These are phyloP conservation scores for Paxillus ammoniavirescens DNA, from an alignment of 768 basidiomycete species.

Conservation along the genomic window DNA sequence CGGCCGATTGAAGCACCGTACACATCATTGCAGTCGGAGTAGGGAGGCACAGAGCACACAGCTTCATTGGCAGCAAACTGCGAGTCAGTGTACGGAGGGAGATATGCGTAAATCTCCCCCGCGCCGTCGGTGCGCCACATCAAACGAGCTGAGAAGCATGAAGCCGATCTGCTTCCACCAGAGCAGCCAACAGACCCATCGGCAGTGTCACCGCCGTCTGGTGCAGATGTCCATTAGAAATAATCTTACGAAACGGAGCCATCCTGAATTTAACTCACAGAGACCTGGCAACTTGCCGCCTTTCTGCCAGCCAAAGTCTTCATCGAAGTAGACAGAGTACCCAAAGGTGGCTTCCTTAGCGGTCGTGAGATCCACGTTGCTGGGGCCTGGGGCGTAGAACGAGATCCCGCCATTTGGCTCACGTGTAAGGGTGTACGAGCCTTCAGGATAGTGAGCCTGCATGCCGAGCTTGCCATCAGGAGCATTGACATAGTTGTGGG, in stretches of 20 bases:
- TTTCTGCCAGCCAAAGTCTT: slow-evolving; percentile 61
- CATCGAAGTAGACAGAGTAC: slow-evolving; percentile 59
- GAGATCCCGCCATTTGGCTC: slow-evolving; percentile 58
- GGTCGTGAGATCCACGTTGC: slow-evolving; percentile 47
- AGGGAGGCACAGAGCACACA: slow-evolving; percentile 47
- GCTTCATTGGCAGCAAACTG: slow-evolving; percentile 40
- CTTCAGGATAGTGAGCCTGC: slow-evolving; percentile 53
- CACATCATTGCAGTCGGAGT: slow-evolving; percentile 54
- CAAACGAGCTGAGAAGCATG: slow-evolving; percentile 63
- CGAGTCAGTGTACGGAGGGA: slow-evolving; percentile 42
- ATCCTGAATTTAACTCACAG: slow-evolving; percentile 41
- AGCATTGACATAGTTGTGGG: slow-evolving; percentile 41
- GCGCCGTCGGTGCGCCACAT: slow-evolving; percentile 65
- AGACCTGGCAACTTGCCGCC: slow-evolving; percentile 76
- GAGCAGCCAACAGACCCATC: slow-evolving; percentile 54
- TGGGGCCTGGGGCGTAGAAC: slow-evolving; percentile 67
- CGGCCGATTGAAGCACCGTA: slow-evolving; percentile 71
- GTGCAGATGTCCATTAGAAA: slow-evolving; percentile 7
- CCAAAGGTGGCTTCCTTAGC: slow-evolving; percentile 68
- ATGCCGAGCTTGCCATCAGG: slow-evolving; percentile 53
- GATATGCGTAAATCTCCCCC: slow-evolving; percentile 73
- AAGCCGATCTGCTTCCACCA: slow-evolving; percentile 55
- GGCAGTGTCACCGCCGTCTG: slow-evolving; percentile 56
- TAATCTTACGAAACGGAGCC: background rate
- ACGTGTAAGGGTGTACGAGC: slow-evolving; percentile 52